Percentiles rank a stretch among this genome's conserved stretches.
Evolutionary conservation across 129 eudicot species (phyloP).

Genomic region (Chrysanthemum lavandulifolium): DNA sequence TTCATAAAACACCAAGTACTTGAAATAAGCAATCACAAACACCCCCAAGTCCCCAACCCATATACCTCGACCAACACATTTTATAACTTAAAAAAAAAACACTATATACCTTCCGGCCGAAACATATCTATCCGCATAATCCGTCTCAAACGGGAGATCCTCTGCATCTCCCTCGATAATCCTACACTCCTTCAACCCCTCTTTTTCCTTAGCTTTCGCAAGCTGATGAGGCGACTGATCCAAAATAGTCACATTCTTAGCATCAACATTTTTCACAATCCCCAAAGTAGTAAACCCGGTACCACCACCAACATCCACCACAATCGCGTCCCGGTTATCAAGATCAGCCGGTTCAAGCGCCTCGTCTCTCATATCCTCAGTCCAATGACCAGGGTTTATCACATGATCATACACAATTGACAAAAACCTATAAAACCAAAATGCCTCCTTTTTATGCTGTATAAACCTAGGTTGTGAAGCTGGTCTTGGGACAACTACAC

Average conservation of each 20-base stretch:
- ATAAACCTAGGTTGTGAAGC: conserved; percentile 85
- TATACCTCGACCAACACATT: background rate
- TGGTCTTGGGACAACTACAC: conserved; percentile 60
- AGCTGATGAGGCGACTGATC: conserved; percentile 95
- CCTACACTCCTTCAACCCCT: conserved; percentile 65
- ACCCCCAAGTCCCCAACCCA: no score
- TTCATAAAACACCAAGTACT: no score
- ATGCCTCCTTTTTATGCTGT: conserved; percentile 80
- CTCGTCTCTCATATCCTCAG: conserved; percentile 81
- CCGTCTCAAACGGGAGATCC: conserved; percentile 73
- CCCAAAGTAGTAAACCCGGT: conserved; percentile 87
- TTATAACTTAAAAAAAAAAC: background rate
- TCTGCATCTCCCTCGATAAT: conserved; percentile 87
- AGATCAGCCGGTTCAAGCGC: conserved; percentile 84
- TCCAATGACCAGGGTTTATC: conserved; percentile 91
- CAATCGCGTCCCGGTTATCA: conserved; percentile 37
- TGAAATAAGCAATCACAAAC: no score
- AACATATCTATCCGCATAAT: conserved; percentile 84
- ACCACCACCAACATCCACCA: conserved; percentile 91
- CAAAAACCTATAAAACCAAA: conserved; percentile 83
- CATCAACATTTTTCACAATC: conserved; percentile 73
- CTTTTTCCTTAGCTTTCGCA: conserved; percentile 73
- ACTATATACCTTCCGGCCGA: conserved; percentile 90
- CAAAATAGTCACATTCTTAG: conserved; percentile 82
- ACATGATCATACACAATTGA: conserved; percentile 84